Percentiles rank a stretch among this genome's conserved stretches.
phyloP scores from a whole-genome alignment of 805 yeast genomes.

The Sugiyamaella qingdaonensis region DNA sequence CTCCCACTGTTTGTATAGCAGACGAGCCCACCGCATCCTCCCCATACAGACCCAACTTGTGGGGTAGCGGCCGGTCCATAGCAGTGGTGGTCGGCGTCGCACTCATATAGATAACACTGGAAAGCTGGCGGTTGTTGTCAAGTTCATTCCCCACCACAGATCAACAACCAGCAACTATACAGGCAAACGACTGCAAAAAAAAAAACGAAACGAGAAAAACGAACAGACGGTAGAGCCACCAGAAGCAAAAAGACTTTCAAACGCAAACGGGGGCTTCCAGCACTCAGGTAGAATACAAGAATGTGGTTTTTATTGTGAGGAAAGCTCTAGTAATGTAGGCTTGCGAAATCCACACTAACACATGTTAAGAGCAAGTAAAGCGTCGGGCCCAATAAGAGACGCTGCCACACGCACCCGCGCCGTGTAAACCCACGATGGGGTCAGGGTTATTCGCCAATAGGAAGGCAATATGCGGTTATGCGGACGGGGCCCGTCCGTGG shows the following conservation, averaged over 20 bases:
- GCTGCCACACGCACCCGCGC: conserved; percentile 1
- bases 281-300: too few relatives aligned
- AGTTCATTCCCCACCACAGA: background rate
- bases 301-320: too few relatives aligned
- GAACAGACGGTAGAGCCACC: background rate
- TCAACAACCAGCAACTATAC: background rate
- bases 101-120: background rate
- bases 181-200: background rate
- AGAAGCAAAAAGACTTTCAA: too few relatives aligned
- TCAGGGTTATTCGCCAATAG: too few relatives aligned
- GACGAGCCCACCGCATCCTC: background rate
- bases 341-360: background rate
- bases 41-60: background rate
- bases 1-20: background rate
- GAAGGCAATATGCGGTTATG: background rate
- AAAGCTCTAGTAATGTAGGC: too few relatives aligned
- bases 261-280: too few relatives aligned
- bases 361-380: background rate
- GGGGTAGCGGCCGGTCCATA: background rate
- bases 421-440: background rate
- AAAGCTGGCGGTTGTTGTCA: background rate
- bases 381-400: background rate
- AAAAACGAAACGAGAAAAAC: too few relatives aligned
- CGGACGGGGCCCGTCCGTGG: background rate
- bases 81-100: conserved; percentile 1